Base-by-base conservation (phyloP, 768 basidiomycete species). In the Agrocybe pediades region DNA sequence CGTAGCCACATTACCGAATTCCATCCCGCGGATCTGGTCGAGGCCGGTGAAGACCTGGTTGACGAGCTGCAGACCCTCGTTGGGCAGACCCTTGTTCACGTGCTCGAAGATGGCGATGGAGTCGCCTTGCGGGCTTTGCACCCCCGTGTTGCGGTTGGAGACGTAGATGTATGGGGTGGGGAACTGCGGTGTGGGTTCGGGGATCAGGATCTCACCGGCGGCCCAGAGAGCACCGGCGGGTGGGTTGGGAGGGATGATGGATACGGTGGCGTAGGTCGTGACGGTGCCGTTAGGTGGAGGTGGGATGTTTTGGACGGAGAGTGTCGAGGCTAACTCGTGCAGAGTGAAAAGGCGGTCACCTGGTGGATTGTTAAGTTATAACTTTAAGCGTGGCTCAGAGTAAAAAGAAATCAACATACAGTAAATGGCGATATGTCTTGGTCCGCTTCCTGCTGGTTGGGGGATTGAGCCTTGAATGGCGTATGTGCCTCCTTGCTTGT, bases 11-110 rank as follows among this genome's bases (percentile, higher is more conserved):
- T 78, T 74, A 4, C 82, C 80, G 49, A 87, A 72, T 67, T 79
- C 75, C 84, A 89, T 87, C 3, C 85, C 87, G 25, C 86, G 72
- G 27, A 88, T 77, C 63, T 87, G 82, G 58, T 83, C 72, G 47
- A 87, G 66, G 9, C 85, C 84, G 0, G 85, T 87, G 69, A 77
- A 87, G 16, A 88, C 80, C 53, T 87, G 83, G 7, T 62, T 69
- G 7, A 80, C 65, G 5, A 77, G 61, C 24, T 60, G 62, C 46
- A 73, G 67, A 19, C 67, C 62, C 53, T 71, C 74, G 29, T 66
- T 63, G 39, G 63, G 49, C 21, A 56, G 57, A 8, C 67, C 71
- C 45, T 68, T 56, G 41, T 74, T 68, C 30, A 82, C 64, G 39
- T 75, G 73, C 59, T 80, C 74, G 59, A 84, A 85, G 49, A 88